Base-by-base conservation (phyloP, 1,284 basidiomycete genomes). In the Cryptococcus wingfieldii region DNA sequence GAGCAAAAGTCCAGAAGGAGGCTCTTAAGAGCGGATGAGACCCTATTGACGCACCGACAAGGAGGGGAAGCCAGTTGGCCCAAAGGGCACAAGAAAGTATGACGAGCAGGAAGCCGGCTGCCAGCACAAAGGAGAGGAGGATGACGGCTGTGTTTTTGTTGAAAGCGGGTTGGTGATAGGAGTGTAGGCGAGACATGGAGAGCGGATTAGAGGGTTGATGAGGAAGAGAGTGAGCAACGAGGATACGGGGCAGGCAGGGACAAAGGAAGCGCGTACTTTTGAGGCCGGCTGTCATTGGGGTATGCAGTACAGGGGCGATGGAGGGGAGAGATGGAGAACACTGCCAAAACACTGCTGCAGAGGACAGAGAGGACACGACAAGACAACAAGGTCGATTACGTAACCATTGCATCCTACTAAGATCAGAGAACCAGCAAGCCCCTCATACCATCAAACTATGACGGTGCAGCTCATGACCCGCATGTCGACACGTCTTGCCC, bases 41-140 rank as follows among this genome's bases (percentile, higher is more conserved):
- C 7, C 31, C 18, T 3, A 23, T 19, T 13, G 14, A 83, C 91
- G 72, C 68, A 96, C 95, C 95, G 65, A 98, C 95, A 63, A 98
- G 83, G 50, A 98, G 81, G 46, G 96, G 96, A 14, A 98, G 81
- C 96, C 96, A 99, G 77, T 99, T 98, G 38, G 84, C 79, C 87
- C 89, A 98, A 39, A 98, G 80, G 25, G 96, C 95, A 74, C 96
- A 98, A 1, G 91, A 94, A 31, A 99, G 86, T 76, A 99, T 99
- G 73, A 98, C 90, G 70, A 98, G 85, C 55, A 98, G 80, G 79
- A 98, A 99, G 27, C 96, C 96, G 31, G 96, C 83, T 13, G 96
- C 96, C 43, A 99, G 86, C 56, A 97, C 90, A 77, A 98, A 96
- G 4, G 95, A 93, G 52, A 97, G 85, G 58, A 95, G 82, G 66